Evolutionary conservation across 352 stramenopile species (phyloP).

Genomic region (Halophytophthora batemanensis): DNA sequence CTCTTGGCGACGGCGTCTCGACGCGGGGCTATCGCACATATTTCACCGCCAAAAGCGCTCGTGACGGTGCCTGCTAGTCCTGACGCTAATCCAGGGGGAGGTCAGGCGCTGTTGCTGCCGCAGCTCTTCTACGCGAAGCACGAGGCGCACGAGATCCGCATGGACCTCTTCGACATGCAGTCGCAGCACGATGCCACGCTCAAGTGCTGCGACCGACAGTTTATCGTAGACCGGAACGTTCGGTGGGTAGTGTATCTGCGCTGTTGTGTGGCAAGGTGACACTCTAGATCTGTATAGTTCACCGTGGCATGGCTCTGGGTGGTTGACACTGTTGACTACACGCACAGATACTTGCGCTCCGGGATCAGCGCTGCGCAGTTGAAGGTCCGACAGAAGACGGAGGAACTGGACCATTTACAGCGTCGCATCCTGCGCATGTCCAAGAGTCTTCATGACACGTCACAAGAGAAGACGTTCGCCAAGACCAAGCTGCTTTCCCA

Average conservation of each 20-base stretch:
- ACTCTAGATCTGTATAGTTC: too few relatives aligned
- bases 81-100: not conserved
- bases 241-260: slow-evolving; percentile 20
- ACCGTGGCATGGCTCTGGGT: slow-evolving; percentile 1
- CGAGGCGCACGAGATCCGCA: slow-evolving; percentile 44
- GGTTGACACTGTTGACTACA: not conserved
- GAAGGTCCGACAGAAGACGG: slow-evolving; percentile 42
- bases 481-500: slow-evolving; percentile 34
- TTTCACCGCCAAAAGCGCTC: not conserved
- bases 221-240: slow-evolving; percentile 48
- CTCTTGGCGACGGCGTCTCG: not conserved
- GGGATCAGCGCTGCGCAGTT: slow-evolving; percentile 36
- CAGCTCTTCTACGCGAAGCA: slow-evolving; percentile 33
- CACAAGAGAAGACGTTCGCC: slow-evolving; percentile 39
- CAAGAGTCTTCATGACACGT: slow-evolving; percentile 34
- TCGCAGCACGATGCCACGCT: slow-evolving; percentile 38
- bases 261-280: too few relatives aligned
- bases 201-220: slow-evolving; percentile 53
- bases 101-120: slow-evolving; percentile 25
- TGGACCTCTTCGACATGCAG: slow-evolving; percentile 53
- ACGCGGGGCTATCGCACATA: not conserved
- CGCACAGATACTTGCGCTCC: slow-evolving; percentile 32
- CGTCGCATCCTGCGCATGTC: slow-evolving; percentile 42
- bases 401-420: slow-evolving; percentile 46
- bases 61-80: not conserved